phyloP scores from a whole-genome alignment of 1,284 basidiomycete species.

The Cystobasidium sp. region DNA sequence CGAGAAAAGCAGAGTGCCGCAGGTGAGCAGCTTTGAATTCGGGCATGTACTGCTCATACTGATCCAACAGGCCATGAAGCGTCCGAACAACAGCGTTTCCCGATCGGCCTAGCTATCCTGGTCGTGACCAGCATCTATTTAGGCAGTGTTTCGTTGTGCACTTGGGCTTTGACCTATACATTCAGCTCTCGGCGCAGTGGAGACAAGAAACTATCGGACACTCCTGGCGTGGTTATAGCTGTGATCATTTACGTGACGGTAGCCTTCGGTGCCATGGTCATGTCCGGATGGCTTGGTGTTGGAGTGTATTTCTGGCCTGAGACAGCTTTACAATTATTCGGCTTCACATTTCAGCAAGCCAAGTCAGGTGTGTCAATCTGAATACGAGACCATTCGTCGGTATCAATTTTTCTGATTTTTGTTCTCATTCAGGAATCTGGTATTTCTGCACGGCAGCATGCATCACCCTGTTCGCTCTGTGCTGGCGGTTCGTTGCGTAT shows the following conservation, averaged over 20 bases:
- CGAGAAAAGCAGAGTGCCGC: neutral
- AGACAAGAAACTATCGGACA: slow-evolving; percentile 1
- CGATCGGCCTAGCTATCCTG: neutral
- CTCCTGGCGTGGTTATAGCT: neutral
- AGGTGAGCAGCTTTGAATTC: neutral
- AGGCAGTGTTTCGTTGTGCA: neutral
- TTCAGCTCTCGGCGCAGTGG: neutral
- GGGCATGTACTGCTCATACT: neutral
- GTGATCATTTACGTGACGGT: neutral
- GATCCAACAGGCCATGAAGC: neutral
- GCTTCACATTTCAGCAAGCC: neutral
- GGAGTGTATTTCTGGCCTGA: neutral
- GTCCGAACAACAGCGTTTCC: neutral
- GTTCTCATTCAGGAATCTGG: no score
- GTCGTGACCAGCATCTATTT: slow-evolving; percentile 6
- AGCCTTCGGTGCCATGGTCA: neutral
- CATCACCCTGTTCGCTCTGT: no score
- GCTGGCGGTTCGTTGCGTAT: no score
- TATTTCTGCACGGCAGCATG: no score
- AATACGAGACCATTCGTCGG: no score
- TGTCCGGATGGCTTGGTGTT: neutral
- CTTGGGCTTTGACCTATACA: neutral
- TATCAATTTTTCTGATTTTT: no score
- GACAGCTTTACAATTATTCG: neutral
- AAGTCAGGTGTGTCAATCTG: no score